These are phyloP conservation scores for Macadamia tetraphylla DNA, from an alignment of 164 flowering plant genomes.

Conservation along the genomic window DNA sequence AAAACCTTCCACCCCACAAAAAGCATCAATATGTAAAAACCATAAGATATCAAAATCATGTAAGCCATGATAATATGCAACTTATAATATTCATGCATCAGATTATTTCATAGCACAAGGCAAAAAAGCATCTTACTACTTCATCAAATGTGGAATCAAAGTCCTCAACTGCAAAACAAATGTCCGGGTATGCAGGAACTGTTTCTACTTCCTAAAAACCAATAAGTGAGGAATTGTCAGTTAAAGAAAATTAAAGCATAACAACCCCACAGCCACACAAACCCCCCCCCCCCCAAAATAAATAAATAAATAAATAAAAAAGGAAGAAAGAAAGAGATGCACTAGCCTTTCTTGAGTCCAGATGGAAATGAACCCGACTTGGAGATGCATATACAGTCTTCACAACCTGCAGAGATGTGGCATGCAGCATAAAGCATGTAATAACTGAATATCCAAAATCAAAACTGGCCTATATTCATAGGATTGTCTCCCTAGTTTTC, in stretches of 20 bases:
- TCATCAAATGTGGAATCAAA: conserved; percentile 97
- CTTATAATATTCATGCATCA: not conserved
- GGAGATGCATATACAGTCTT: conserved; percentile 99
- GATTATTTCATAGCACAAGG: not conserved
- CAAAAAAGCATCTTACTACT: conserved; percentile 54
- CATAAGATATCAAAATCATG: not conserved
- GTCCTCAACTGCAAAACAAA: conserved; percentile 97
- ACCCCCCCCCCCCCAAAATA: not conserved
- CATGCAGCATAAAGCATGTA: not conserved
- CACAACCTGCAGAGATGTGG: conserved; percentile 52
- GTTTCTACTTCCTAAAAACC: conserved; percentile 81
- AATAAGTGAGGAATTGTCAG: not conserved
- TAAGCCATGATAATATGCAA: not conserved
- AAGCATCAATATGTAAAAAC: not conserved
- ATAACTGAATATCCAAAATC: not conserved
- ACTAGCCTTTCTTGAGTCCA: conserved; percentile 85
- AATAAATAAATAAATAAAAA: not conserved
- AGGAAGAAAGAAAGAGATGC: not conserved
- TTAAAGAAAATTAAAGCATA: not conserved
- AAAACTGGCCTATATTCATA: not conserved
- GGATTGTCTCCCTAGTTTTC: not conserved
- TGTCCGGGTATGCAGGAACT: conserved; percentile 93
- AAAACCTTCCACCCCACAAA: too few species aligned
- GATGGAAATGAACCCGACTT: conserved; percentile 88
- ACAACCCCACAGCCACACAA: too few species aligned